Base-by-base conservation (phyloP, 495 filamentous ascomycete genomes). In the Cenococcum geophilum region DNA sequence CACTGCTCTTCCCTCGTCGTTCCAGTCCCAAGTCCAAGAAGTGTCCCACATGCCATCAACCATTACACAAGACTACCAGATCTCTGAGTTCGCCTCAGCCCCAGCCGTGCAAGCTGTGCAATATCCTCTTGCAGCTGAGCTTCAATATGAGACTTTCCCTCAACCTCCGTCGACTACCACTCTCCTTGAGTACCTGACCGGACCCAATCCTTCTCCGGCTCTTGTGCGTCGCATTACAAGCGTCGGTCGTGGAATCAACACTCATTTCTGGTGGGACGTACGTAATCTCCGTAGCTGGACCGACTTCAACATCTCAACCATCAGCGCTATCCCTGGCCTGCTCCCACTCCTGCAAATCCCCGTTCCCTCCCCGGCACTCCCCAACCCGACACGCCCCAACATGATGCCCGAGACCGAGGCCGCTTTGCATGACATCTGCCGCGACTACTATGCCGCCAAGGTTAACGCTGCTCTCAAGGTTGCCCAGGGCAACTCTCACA, bases 221-320 rank as follows among this genome's bases (percentile, higher is more conserved):
- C 77, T 95, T n/a, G 88, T 95, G 14, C 88, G 86, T 64, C 88
- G 85, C 58, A 82, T 92, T 67, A 89, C 84, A 64, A 83, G 88
- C 70, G 79, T 82, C 22, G 80, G 82, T 25, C 83, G 89, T 42
- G 85, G 86, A 47, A 72, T 85, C 66, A 83, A 88, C 69, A 86
- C 85, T 68, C 87, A 95, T 70, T 92, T 89, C 70, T 97, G 91
- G 91, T 97, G 88, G 88, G 91, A 97, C 64, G 81, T 96, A 57
- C 88, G 91, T 53, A 91, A 95, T 67, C 77, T 96, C 62, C 85
- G 87, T 51, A 80, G 83, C 63, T 97, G 91, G 91, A 79, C 78
- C 47, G 80, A 82, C 60, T 96, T 96, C 79, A 87, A 80, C 55
- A 74, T 89, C 23, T 69, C 75, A 49, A 85, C 86, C 55, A 88